Conservation (phyloP, 1,139 yeast genomes). For the Pichia sp. region DNA sequence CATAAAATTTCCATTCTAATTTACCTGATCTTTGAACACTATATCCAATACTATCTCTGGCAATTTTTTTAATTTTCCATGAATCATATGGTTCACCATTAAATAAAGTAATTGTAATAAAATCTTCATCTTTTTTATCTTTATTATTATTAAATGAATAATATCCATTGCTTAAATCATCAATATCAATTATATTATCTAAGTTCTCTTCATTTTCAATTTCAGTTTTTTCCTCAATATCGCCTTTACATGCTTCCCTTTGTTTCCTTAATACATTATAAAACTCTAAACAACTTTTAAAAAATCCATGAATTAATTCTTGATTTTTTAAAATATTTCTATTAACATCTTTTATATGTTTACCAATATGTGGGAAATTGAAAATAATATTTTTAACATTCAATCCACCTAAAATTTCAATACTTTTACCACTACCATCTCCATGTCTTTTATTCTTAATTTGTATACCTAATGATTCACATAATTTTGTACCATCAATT, state of each 20-base stretch:
- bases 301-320: slow-evolving; percentile 54
- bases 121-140: slow-evolving; percentile 17
- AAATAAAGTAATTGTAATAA: slow-evolving; percentile 62
- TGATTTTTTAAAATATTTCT: slow-evolving; percentile 83
- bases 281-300: slow-evolving; percentile 49
- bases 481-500: slow-evolving; percentile 63
- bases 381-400: slow-evolving; percentile 53
- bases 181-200: background rate
- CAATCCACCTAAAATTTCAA: slow-evolving; percentile 21
- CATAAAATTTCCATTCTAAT: slow-evolving; percentile 68
- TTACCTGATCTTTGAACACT: slow-evolving; percentile 57
- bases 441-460: slow-evolving; percentile 13
- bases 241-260: slow-evolving; percentile 10
- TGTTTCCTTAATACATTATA: slow-evolving; percentile 37
- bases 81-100: slow-evolving; percentile 88
- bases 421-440: slow-evolving; percentile 29
- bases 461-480: slow-evolving; percentile 37
- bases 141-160: background rate
- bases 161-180: background rate
- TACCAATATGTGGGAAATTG: slow-evolving; percentile 93
- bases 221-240: background rate
- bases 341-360: slow-evolving; percentile 79
- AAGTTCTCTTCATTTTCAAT: no score
- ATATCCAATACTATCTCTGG: slow-evolving; percentile 44
- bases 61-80: slow-evolving; percentile 75